A percentile compares a stretch with the other conserved stretches of the same genome.
These are phyloP conservation scores for Flammula alnicola DNA, from an alignment of 1,284 basidiomycete species.

Conservation along the genomic window DNA sequence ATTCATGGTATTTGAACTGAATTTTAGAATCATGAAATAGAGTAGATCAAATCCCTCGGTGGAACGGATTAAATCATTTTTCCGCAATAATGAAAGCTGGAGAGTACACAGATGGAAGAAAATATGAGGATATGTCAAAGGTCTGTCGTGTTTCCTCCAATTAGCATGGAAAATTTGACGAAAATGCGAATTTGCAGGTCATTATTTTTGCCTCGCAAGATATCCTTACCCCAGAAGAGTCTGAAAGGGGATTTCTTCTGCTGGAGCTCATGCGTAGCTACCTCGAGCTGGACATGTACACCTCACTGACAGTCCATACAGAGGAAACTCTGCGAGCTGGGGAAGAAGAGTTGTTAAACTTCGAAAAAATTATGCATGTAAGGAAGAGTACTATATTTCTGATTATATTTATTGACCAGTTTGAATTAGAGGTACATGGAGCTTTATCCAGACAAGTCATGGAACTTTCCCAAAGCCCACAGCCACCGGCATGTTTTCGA, in stretches of 20 bases:
- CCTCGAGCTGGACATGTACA: slow-evolving; percentile 35
- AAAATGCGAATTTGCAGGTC: background rate
- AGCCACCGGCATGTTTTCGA: slow-evolving; percentile 31
- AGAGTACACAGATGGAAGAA: slow-evolving; percentile 11
- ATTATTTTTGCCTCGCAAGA: slow-evolving; percentile 1
- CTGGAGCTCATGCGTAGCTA: slow-evolving; percentile 34
- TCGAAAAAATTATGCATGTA: too few species aligned
- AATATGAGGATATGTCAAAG: slow-evolving; percentile 16
- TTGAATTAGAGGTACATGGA: too few species aligned
- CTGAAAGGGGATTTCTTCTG: slow-evolving; percentile 26
- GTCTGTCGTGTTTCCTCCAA: background rate
- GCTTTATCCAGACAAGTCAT: slow-evolving; percentile 34
- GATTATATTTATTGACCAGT: too few species aligned
- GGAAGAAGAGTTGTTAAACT: slow-evolving; percentile 22
- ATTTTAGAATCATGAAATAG: background rate
- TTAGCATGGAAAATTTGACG: background rate
- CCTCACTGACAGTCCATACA: slow-evolving; percentile 37
- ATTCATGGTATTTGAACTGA: background rate
- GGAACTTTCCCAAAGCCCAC: slow-evolving; percentile 44
- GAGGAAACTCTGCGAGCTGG: slow-evolving; percentile 31
- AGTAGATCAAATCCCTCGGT: slow-evolving; percentile 8
- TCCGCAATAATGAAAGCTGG: slow-evolving; percentile 2
- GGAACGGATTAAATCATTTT: slow-evolving; percentile 16
- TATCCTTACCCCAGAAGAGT: background rate
- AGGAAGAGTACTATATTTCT: too few species aligned